These are phyloP conservation scores for Crithidia thermophila DNA, from an alignment of 208 protist species.

Conservation along the genomic window DNA sequence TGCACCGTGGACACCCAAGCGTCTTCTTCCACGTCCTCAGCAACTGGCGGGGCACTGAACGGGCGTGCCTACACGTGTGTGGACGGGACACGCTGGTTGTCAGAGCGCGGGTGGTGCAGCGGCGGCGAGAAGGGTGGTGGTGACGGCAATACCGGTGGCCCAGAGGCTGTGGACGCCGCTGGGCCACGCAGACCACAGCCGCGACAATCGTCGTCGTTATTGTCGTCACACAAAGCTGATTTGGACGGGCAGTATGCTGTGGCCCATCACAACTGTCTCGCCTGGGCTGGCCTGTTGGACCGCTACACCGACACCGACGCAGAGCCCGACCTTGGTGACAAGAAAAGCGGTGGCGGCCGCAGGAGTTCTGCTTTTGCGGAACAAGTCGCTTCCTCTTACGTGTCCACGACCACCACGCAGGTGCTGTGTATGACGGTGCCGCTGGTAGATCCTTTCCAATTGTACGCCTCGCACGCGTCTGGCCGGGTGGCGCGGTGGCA, in stretches of 20 bases:
- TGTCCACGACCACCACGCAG: conserved; percentile 1
- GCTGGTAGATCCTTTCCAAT: conserved; percentile 10
- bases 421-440: conserved; percentile 27
- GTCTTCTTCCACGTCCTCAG: background rate
- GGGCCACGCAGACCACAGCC: background rate
- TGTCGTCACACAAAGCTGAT: background rate
- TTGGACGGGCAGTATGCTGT: too few species aligned
- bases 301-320: conserved; percentile 25
- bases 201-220: background rate
- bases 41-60: background rate
- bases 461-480: conserved; percentile 16
- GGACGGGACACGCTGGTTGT: background rate
- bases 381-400: too few species aligned
- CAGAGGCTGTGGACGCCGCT: too few species aligned
- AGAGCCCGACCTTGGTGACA: background rate
- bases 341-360: background rate
- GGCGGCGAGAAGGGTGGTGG: too few species aligned
- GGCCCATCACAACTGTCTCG: conserved; percentile 81
- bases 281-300: conserved; percentile 62
- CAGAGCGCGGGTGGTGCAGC: too few species aligned
- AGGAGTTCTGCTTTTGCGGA: background rate
- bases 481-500: conserved; percentile 32
- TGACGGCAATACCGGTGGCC: too few species aligned
- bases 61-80: background rate
- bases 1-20: background rate